Evolutionary conservation across 257 asterid genomes (phyloP), one percentile per base, ranked within the genome.

Genomic region (Primulina eburnea): DNA sequence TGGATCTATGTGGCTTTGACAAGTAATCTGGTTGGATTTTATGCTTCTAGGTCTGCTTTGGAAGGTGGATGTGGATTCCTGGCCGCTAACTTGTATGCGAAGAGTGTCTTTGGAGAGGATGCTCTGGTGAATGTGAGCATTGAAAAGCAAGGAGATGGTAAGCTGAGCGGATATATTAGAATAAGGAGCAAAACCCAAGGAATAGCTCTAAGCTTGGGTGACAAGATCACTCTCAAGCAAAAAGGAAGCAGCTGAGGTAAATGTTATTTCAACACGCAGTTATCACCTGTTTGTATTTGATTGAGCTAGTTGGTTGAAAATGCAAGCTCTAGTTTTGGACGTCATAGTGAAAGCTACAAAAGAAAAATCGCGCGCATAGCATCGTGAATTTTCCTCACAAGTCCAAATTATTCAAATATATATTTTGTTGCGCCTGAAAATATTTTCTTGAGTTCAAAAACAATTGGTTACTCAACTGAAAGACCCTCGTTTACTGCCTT

Each of bases 101-200:
- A 94, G 90, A 91, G 99, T 78, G 97, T 89, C 18, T 94, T 94
- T 74, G 97, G 99, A 50, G 99, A 94, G 83, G 99, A 94, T 61
- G 99, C 99, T 32, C 83, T 94, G 84, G 97, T 94, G 62, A 94
- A 94, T 76, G 82, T 94, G 12, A 94, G 99, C 76, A 87, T 94
- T 20, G 97, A 94, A 86, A 94, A 94, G 68, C 99, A 87, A 79
- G 70, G 84, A 37, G 97, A 94, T 84, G 92, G 89, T 55, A 94
- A 88, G 78, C 87, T 94, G 72, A 89, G 87, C 37, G 99, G 99
- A 60, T 94, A 94, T 80, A 91, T 91, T 34, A 86, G 99, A 85
- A 94, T 94, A 80, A 84, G 99, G 81, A 94, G 99, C 96, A 94
- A 94, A 81, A 94, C 99, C 56, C 99, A 94, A 78, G 99, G 99